Evolutionary conservation across 73 alveolate species (phyloP).

Genomic region (Paramecium primaurelia): DNA sequence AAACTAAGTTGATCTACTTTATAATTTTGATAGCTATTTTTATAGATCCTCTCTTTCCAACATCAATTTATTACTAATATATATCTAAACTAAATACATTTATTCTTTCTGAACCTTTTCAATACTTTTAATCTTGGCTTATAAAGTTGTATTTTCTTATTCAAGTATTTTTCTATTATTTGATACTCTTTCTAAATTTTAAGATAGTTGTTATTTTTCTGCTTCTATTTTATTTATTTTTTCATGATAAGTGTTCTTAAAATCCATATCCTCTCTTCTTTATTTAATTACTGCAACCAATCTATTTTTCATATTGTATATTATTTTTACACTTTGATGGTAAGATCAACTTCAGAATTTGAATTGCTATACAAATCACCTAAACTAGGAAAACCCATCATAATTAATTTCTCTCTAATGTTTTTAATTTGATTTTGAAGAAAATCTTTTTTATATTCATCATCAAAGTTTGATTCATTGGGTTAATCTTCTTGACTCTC

Average conservation of each 20-base stretch:
- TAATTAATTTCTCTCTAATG: neutral
- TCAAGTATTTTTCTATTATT: neutral
- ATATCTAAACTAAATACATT: neutral
- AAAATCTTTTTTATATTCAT: neutral
- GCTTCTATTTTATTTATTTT: neutral
- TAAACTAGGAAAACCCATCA: conserved; percentile 28
- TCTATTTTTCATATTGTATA: neutral
- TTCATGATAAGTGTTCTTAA: neutral
- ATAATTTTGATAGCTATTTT: neutral
- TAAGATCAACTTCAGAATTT: neutral
- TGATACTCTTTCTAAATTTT: neutral
- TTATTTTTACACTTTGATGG: neutral
- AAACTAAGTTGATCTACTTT: conserved; percentile 1
- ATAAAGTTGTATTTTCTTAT: neutral
- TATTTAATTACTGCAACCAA: neutral
- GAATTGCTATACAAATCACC: conserved; percentile 34
- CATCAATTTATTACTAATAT: conserved; percentile 7
- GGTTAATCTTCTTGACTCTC: neutral
- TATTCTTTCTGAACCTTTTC: neutral
- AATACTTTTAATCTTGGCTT: neutral
- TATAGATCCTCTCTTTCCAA: neutral
- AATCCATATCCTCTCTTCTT: neutral
- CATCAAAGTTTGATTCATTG: neutral
- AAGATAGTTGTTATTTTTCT: neutral
- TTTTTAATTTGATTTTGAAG: neutral